phyloP scores from a whole-genome alignment of 2,329 filamentous ascomycete species.

The Beauveria varroae region DNA sequence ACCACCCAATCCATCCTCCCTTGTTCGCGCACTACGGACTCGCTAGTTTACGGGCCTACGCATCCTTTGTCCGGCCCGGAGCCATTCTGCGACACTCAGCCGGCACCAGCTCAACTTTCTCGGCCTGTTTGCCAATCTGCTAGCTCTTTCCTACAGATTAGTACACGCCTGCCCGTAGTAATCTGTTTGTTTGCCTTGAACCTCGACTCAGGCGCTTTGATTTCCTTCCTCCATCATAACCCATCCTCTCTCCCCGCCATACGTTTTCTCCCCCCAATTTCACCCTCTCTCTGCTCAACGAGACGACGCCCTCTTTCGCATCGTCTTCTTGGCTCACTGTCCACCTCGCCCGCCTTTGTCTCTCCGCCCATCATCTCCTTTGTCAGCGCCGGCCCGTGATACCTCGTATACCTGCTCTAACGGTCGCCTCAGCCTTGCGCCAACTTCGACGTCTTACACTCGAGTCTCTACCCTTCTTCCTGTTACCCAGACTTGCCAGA shows the following conservation, averaged over 20 bases:
- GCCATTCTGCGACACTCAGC: neutral
- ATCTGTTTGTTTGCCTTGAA: neutral
- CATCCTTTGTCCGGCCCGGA: neutral
- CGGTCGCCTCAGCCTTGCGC: neutral
- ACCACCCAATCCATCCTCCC: neutral
- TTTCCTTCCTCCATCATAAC: neutral
- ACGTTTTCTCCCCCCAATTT: neutral
- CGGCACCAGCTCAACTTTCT: neutral
- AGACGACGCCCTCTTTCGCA: neutral
- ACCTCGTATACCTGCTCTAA: neutral
- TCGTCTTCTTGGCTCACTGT: neutral
- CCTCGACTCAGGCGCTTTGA: neutral
- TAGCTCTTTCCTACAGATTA: neutral
- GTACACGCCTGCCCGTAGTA: neutral
- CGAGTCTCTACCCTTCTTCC: neutral
- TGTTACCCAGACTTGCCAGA: neutral
- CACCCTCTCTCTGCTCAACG: neutral
- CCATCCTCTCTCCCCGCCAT: neutral
- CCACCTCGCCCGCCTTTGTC: neutral
- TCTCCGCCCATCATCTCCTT: neutral
- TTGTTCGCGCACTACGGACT: neutral
- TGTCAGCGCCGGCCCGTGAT: neutral
- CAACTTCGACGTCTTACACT: neutral
- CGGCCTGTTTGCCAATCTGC: neutral
- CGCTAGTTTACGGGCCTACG: neutral